These are phyloP conservation scores for Talaromyces piceae DNA, from an alignment of 2,329 filamentous ascomycete species.

Conservation along the genomic window DNA sequence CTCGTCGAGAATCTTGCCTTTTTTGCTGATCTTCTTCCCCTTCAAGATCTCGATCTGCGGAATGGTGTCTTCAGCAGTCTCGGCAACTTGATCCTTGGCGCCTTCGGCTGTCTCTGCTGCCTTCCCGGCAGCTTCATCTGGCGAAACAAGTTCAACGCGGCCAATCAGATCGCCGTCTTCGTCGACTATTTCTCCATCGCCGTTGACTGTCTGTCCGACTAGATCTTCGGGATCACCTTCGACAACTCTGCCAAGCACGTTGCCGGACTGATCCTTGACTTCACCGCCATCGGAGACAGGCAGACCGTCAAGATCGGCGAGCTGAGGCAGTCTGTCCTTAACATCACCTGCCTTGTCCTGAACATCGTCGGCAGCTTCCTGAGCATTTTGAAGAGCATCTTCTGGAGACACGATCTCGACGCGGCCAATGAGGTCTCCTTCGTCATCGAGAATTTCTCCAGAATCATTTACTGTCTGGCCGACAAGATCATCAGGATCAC, in stretches of 20 bases:
- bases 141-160: slow-evolving; percentile 13
- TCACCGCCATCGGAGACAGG: slow-evolving; percentile 47
- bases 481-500: slow-evolving; percentile 33
- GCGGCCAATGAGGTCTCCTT: slow-evolving; percentile 30
- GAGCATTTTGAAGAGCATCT: slow-evolving; percentile 12
- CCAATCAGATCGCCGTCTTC: slow-evolving; percentile 31
- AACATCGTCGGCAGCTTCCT: slow-evolving; percentile 15
- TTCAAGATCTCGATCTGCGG: slow-evolving; percentile 7
- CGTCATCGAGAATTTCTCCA: slow-evolving; percentile 32
- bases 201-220: slow-evolving; percentile 25
- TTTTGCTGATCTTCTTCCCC: slow-evolving; percentile 10
- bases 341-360: slow-evolving; percentile 26
- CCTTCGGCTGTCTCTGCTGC: slow-evolving; percentile 17
- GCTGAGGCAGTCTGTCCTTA: slow-evolving; percentile 25
- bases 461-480: slow-evolving; percentile 35
- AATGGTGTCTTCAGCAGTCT: slow-evolving; percentile 25
- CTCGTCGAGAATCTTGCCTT: slow-evolving; percentile 44
- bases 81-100: slow-evolving; percentile 21
- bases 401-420: slow-evolving; percentile 11
- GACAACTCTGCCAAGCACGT: slow-evolving; percentile 22
- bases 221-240: slow-evolving; percentile 41
- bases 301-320: slow-evolving; percentile 30
- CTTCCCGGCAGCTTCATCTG: slow-evolving; percentile 21
- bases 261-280: slow-evolving; percentile 41
- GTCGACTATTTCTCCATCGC: slow-evolving; percentile 30